Percentiles rank a stretch among this genome's conserved stretches.
phyloP scores from a whole-genome alignment of 2,329 filamentous ascomycete species.

The Cylindrodendrum hubeiense region DNA sequence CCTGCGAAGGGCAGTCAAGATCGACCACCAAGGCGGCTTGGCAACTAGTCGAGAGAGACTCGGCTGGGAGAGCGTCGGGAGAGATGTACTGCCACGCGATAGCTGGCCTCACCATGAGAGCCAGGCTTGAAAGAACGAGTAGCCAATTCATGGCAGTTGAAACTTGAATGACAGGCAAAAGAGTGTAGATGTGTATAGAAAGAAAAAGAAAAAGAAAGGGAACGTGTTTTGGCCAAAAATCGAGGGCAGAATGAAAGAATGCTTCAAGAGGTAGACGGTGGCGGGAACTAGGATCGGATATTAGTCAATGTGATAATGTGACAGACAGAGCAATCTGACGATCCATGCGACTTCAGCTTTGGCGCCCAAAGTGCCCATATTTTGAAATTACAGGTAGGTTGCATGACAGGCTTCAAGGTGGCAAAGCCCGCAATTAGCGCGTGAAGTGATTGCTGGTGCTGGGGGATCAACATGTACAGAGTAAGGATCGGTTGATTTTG shows the following conservation, averaged over 20 bases:
- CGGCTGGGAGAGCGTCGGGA: slow-evolving; percentile 3
- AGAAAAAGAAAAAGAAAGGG: neutral
- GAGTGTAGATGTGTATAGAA: neutral
- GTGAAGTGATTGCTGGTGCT: neutral
- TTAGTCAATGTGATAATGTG: neutral
- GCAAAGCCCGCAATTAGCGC: neutral
- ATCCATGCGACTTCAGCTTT: neutral
- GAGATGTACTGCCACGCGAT: slow-evolving; percentile 9
- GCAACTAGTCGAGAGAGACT: slow-evolving; percentile 1
- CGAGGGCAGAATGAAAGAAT: neutral
- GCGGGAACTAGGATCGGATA: neutral
- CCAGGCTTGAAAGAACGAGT: slow-evolving; percentile 3
- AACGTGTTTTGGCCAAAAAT: neutral
- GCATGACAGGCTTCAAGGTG: too few relatives aligned
- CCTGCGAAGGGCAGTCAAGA: neutral
- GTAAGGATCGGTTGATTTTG: neutral
- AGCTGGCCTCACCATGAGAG: neutral
- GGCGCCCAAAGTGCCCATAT: neutral
- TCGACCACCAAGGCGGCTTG: slow-evolving; percentile 8
- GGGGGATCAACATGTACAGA: neutral
- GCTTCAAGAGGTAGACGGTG: neutral
- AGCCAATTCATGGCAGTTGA: neutral
- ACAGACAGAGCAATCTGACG: neutral
- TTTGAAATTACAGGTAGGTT: neutral
- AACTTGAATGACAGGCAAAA: neutral